phyloP scores from a whole-genome alignment of 2,329 filamentous ascomycete species.

The Lasiodiplodia sp. region DNA sequence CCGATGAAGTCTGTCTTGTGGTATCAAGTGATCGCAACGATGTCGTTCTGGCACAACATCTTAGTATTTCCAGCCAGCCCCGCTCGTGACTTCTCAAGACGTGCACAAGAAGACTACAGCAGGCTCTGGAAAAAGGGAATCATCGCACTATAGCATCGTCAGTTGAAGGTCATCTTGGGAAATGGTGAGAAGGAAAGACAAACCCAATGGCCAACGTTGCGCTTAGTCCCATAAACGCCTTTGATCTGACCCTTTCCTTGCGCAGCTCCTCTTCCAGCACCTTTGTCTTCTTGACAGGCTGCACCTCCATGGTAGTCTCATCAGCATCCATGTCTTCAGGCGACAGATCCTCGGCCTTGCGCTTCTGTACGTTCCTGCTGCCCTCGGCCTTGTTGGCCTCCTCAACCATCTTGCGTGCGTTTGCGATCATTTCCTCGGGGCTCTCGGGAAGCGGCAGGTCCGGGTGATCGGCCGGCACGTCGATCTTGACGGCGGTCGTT shows the following conservation, averaged over 20 bases:
- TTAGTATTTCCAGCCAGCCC: not conserved
- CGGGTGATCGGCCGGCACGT: slow-evolving; percentile 72
- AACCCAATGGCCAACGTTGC: slow-evolving; percentile 91
- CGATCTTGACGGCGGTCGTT: slow-evolving; percentile 76
- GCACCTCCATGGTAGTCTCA: slow-evolving; percentile 50
- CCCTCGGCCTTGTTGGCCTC: slow-evolving; percentile 65
- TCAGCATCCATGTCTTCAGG: slow-evolving; percentile 57
- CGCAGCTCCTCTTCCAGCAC: slow-evolving; percentile 76
- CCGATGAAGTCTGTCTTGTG: not conserved
- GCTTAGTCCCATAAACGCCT: slow-evolving; percentile 84
- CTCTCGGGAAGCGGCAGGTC: slow-evolving; percentile 79
- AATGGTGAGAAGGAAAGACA: slow-evolving; percentile 51
- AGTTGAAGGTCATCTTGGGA: not conserved
- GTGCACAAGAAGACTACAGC: slow-evolving; percentile 6
- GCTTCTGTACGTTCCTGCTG: slow-evolving; percentile 41
- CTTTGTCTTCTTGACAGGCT: slow-evolving; percentile 76
- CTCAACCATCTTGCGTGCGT: slow-evolving; percentile 88
- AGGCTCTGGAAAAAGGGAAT: slow-evolving; percentile 29
- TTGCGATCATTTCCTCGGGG: slow-evolving; percentile 81
- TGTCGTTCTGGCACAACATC: not conserved
- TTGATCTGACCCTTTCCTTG: slow-evolving; percentile 85
- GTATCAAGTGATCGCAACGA: slow-evolving; percentile 11
- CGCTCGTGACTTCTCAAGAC: not conserved
- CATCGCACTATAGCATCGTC: slow-evolving; percentile 12
- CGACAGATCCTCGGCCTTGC: slow-evolving; percentile 66